These are phyloP conservation scores for Malus hybrid DNA, from an alignment of 331 rosid genomes.

Conservation along the genomic window DNA sequence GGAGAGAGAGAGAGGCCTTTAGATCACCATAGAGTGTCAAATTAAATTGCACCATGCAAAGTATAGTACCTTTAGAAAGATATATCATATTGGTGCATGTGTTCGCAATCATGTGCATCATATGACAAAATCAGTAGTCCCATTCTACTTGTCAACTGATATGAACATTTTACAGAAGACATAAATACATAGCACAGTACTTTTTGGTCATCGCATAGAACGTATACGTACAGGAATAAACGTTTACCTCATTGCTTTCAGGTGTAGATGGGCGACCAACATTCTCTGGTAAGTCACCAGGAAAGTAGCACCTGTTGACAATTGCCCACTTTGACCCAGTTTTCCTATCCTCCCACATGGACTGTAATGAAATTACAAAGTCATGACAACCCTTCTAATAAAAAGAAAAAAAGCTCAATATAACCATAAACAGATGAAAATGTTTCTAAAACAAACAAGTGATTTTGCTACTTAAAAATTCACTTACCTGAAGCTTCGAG, in stretches of 20 bases:
- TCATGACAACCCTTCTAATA: not conserved
- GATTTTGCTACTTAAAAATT: constrained; percentile 15
- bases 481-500: constrained; percentile 73
- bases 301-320: constrained; percentile 62
- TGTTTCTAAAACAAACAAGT: constrained; percentile 8
- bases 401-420: not conserved
- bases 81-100: not conserved
- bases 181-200: not conserved
- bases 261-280: constrained; percentile 50
- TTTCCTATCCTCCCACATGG: constrained; percentile 75
- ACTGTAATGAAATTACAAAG: constrained; percentile 46
- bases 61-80: not conserved
- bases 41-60: not conserved
- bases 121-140: not conserved
- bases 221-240: not conserved
- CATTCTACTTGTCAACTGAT: not conserved
- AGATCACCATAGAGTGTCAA: not conserved
- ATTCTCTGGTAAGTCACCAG: constrained; percentile 70
- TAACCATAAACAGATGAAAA: constrained; percentile 1
- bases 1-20: not conserved
- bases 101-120: not conserved
- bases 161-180: not conserved
- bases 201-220: too few relatives aligned
- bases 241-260: constrained; percentile 72
- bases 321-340: constrained; percentile 59